phyloP scores from a whole-genome alignment of 257 asterid species.

The Salvia rosmarinus region DNA sequence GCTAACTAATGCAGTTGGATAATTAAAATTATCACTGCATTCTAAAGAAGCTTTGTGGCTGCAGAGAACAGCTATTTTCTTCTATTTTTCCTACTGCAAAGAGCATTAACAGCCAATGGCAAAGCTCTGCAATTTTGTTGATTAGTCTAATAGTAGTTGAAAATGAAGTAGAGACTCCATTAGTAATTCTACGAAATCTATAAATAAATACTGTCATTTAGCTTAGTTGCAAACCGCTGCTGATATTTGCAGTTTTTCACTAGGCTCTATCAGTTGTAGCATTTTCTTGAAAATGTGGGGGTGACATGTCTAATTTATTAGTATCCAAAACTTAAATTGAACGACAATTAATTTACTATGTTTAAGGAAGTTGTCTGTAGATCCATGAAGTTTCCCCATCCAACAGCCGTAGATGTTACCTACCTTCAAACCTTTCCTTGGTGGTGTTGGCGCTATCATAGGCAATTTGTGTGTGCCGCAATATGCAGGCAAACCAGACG shows the following conservation, averaged over 20 bases:
- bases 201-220: background rate
- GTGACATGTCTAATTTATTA: constrained; percentile 1
- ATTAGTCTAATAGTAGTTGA: constrained; percentile 26
- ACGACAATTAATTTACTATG: background rate
- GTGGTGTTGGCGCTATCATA: constrained; percentile 6
- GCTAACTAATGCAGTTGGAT: constrained; percentile 33
- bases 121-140: constrained; percentile 28
- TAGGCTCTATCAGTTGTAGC: too few relatives aligned
- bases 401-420: constrained; percentile 13
- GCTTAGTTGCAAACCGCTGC: constrained; percentile 27
- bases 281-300: constrained; percentile 6
- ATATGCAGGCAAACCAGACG: constrained; percentile 33
- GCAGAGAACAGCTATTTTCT: constrained; percentile 31
- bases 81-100: constrained; percentile 36
- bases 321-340: constrained; percentile 10
- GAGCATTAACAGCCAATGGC: constrained; percentile 35
- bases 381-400: background rate
- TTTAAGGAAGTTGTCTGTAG: constrained; percentile 7
- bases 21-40: constrained; percentile 24
- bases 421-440: constrained; percentile 8
- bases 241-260: constrained; percentile 19
- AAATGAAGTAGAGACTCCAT: background rate
- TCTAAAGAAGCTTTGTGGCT: constrained; percentile 16
- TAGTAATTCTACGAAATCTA: constrained; percentile 26
- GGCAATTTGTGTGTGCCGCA: constrained; percentile 17